These are phyloP conservation scores for Talaromyces sp. DNA, from an alignment of 2,329 filamentous ascomycete species.

Conservation along the genomic window DNA sequence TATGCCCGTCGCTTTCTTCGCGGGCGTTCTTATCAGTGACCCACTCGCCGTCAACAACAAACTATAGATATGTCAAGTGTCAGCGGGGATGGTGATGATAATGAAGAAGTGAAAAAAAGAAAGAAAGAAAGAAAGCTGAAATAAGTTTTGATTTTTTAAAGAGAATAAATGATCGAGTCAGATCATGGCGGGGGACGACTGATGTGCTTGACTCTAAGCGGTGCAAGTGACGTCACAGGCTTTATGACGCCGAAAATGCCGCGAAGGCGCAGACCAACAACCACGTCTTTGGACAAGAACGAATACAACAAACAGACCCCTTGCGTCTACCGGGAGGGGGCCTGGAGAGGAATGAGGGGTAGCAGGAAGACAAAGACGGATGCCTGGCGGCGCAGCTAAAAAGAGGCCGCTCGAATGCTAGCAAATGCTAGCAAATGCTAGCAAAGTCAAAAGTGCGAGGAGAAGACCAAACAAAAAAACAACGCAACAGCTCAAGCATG, in stretches of 20 bases:
- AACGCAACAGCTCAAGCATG: neutral
- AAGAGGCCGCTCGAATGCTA: neutral
- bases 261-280: conserved; percentile 3
- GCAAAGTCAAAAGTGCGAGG: neutral
- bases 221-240: conserved; percentile 10
- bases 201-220: conserved; percentile 8
- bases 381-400: neutral
- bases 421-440: neutral
- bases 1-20: conserved; percentile 73
- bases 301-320: neutral
- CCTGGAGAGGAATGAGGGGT: neutral
- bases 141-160: neutral
- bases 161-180: neutral
- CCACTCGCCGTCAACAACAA: conserved; percentile 92
- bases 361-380: conserved; percentile 1
- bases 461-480: neutral
- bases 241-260: conserved; percentile 4
- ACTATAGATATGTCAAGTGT: conserved; percentile 51
- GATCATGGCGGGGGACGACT: neutral
- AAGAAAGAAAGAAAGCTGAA: neutral
- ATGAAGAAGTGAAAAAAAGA: neutral
- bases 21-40: conserved; percentile 73
- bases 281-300: neutral
- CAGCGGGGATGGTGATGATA: neutral
- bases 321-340: neutral